Evolutionary conservation across 352 stramenopile species (phyloP).

Genomic region (Phytophthora palmivora): DNA sequence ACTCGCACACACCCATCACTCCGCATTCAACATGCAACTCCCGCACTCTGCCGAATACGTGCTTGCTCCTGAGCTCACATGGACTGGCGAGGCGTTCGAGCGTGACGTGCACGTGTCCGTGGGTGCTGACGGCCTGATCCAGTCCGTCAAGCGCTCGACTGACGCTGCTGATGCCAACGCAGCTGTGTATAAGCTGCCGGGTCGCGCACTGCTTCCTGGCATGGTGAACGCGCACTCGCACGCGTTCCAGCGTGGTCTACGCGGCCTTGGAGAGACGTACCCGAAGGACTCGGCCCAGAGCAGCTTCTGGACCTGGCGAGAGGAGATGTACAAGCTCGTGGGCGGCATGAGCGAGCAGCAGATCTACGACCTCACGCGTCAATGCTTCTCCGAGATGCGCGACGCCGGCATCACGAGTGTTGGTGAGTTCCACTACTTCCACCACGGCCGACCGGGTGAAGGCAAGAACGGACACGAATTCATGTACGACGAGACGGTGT

Average conservation of each 20-base stretch:
- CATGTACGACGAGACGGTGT: slow-evolving; percentile 75
- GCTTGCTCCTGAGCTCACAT: slow-evolving; percentile 72
- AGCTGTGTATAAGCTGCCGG: slow-evolving; percentile 45
- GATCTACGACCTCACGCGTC: slow-evolving; percentile 70
- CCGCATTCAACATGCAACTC: slow-evolving; percentile 27
- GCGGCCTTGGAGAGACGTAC: slow-evolving; percentile 81
- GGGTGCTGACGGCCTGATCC: slow-evolving; percentile 53
- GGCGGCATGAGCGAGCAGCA: slow-evolving; percentile 65
- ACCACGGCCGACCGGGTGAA: slow-evolving; percentile 55
- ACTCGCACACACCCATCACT: slow-evolving; percentile 24
- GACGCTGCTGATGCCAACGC: background rate
- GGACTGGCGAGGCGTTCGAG: slow-evolving; percentile 66
- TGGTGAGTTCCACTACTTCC: slow-evolving; percentile 86
- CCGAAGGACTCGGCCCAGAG: slow-evolving; percentile 50
- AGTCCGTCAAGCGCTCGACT: slow-evolving; percentile 33
- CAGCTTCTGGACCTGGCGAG: slow-evolving; percentile 85
- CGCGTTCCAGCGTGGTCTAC: slow-evolving; percentile 76
- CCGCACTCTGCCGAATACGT: slow-evolving; percentile 47
- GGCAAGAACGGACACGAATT: slow-evolving; percentile 51
- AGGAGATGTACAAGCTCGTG: slow-evolving; percentile 88
- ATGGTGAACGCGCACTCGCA: slow-evolving; percentile 88
- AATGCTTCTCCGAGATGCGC: slow-evolving; percentile 85
- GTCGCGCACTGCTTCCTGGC: slow-evolving; percentile 62
- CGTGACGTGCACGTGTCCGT: slow-evolving; percentile 61
- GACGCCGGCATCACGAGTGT: slow-evolving; percentile 81